Evolutionary conservation across 805 yeast genomes (phyloP).

Genomic region (Saccharomycopsis babjevae): DNA sequence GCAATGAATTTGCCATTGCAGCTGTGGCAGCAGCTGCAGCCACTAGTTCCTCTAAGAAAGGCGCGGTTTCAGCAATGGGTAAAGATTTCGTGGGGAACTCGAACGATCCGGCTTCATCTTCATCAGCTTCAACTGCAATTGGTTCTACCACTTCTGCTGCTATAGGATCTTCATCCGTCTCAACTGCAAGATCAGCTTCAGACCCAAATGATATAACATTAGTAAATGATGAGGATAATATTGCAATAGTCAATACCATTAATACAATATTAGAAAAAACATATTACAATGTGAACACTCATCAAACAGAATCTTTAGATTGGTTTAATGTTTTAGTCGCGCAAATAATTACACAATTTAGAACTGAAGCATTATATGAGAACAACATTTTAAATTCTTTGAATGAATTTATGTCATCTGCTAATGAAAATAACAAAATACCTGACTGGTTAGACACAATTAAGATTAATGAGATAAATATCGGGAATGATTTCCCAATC

Average conservation of each 20-base stretch:
- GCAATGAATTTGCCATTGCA: conserved; percentile 8
- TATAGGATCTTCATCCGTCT: not conserved
- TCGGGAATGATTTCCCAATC: conserved; percentile 93
- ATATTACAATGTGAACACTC: conserved; percentile 81
- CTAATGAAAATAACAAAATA: conserved; percentile 39
- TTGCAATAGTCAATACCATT: conserved; percentile 22
- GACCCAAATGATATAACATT: not conserved
- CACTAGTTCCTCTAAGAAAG: conserved; percentile 18
- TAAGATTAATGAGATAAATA: conserved; percentile 74
- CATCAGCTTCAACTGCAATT: not conserved
- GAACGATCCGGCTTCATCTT: conserved; percentile 11
- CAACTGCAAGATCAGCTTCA: not conserved
- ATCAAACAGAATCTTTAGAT: conserved; percentile 82
- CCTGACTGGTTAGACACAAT: conserved; percentile 79
- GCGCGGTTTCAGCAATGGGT: conserved; percentile 26
- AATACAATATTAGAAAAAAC: conserved; percentile 73
- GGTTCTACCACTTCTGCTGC: not conserved
- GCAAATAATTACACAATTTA: conserved; percentile 74
- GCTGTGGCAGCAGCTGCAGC: conserved; percentile 15
- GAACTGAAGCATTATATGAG: conserved; percentile 79
- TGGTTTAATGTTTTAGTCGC: conserved; percentile 96
- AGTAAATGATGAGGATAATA: conserved; percentile 19
- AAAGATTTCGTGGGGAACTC: conserved; percentile 19
- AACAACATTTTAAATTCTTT: conserved; percentile 79
- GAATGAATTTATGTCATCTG: conserved; percentile 46